Evolutionary conservation across 2,329 filamentous ascomycete species (phyloP).

Genomic region (Monosporascus cannonballus): DNA sequence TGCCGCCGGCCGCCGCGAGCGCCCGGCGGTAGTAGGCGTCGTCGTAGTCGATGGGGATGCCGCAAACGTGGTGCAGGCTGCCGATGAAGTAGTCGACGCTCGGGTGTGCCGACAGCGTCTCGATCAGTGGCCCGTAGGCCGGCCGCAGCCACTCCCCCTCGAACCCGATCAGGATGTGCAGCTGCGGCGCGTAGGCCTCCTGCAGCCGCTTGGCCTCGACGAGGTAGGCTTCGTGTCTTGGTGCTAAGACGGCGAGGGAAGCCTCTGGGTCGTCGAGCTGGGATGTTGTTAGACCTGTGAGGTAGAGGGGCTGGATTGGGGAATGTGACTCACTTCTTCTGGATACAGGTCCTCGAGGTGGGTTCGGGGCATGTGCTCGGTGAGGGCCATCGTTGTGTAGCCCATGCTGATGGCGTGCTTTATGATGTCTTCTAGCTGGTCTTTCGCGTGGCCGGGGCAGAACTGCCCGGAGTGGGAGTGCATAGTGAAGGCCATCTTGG

Average conservation of each 20-base stretch:
- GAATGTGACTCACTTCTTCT: slow-evolving; percentile 59
- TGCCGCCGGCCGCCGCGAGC: slow-evolving; percentile 34
- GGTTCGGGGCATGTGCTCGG: slow-evolving; percentile 90
- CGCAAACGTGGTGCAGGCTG: slow-evolving; percentile 83
- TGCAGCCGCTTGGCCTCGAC: slow-evolving; percentile 69
- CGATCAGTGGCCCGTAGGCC: slow-evolving; percentile 51
- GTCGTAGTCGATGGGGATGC: slow-evolving; percentile 86
- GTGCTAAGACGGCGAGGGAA: slow-evolving; percentile 41
- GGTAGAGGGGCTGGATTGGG: slow-evolving; percentile 1
- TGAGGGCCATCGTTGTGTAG: slow-evolving; percentile 80
- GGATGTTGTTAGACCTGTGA: slow-evolving; percentile 12
- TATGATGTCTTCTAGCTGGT: slow-evolving; percentile 78
- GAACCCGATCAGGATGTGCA: slow-evolving; percentile 82
- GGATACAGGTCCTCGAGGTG: slow-evolving; percentile 76
- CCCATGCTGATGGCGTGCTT: slow-evolving; percentile 69
- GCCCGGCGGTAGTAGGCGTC: slow-evolving; percentile 58
- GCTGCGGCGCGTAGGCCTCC: slow-evolving; percentile 59
- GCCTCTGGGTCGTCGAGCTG: slow-evolving; percentile 44
- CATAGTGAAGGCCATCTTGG: slow-evolving; percentile 86
- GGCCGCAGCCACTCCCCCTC: slow-evolving; percentile 89
- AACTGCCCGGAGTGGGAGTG: slow-evolving; percentile 98
- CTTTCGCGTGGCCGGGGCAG: slow-evolving; percentile 81
- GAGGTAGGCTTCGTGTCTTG: slow-evolving; percentile 66
- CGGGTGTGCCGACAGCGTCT: slow-evolving; percentile 50
- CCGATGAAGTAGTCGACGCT: slow-evolving; percentile 86